These are phyloP conservation scores for Globisporangium perplexum DNA, from an alignment of 352 stramenopile species.

Conservation along the genomic window DNA sequence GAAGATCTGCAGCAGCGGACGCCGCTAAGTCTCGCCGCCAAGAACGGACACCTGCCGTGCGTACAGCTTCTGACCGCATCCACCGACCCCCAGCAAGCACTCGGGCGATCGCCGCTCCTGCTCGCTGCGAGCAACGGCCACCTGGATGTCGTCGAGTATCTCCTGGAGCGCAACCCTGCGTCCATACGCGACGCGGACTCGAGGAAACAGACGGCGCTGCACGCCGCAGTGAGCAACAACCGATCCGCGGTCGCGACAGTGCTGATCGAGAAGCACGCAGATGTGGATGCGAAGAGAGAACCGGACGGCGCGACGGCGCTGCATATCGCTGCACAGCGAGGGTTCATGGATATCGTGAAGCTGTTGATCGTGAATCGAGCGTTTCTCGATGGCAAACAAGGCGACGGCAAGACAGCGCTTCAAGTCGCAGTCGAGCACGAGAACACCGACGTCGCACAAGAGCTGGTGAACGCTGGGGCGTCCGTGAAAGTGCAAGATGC, in stretches of 20 bases:
- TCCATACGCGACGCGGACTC: not conserved
- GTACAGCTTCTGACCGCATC: not conserved
- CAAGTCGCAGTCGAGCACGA: conserved; percentile 1
- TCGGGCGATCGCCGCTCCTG: conserved; percentile 3
- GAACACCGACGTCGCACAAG: not conserved
- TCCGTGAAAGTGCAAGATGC: not conserved
- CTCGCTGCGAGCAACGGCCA: conserved; percentile 6
- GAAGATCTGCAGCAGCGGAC: conserved; percentile 1
- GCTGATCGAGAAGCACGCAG: not conserved
- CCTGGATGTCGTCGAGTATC: not conserved
- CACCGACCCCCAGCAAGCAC: not conserved
- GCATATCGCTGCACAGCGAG: conserved; percentile 3
- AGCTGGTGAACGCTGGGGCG: not conserved
- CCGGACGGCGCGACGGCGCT: not conserved
- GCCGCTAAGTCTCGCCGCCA: conserved; percentile 1
- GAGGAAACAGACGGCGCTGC: conserved; percentile 2
- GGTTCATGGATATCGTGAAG: not conserved
- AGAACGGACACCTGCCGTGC: conserved; percentile 2
- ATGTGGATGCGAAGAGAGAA: not conserved
- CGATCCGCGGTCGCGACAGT: not conserved
- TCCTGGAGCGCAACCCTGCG: conserved; percentile 1
- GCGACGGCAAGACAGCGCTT: conserved; percentile 1
- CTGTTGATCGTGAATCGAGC: conserved; percentile 1
- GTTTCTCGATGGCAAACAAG: conserved; percentile 1
- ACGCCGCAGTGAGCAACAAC: conserved; percentile 2